Evolutionary conservation across 208 protist genomes (phyloP).

Genomic region (Trypanosomatidae sp.): DNA sequence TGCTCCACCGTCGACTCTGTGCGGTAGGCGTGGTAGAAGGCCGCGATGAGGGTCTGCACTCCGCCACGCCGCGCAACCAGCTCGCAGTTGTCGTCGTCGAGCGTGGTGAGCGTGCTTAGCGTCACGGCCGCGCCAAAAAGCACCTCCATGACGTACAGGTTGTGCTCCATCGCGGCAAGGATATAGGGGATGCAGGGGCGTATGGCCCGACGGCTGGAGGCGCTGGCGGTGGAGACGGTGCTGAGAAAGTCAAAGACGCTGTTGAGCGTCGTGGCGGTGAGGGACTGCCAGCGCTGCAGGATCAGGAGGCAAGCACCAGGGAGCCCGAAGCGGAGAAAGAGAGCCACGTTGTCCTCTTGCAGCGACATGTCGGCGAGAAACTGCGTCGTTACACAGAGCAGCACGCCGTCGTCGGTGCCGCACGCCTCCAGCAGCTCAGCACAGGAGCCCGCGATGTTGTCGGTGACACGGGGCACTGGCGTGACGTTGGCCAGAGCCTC

Average conservation of each 20-base stretch:
- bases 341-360: too few species aligned
- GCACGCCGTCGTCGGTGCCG: too few species aligned
- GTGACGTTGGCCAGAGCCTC: too few species aligned
- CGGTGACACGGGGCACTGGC: too few species aligned
- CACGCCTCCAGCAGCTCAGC: too few species aligned
- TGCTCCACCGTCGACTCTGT: too few species aligned
- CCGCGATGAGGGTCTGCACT: conserved; percentile 58
- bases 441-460: too few species aligned
- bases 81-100: conserved; percentile 59
- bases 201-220: conserved; percentile 35
- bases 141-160: conserved; percentile 49
- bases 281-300: conserved; percentile 39
- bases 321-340: conserved; percentile 52
- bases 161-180: conserved; percentile 39
- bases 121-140: conserved; percentile 57
- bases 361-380: too few species aligned
- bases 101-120: conserved; percentile 63
- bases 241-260: conserved; percentile 71
- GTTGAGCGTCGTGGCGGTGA: conserved; percentile 57
- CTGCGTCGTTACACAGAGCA: too few species aligned
- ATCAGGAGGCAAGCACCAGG: conserved; percentile 68
- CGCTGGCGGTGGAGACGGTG: conserved; percentile 60
- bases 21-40: conserved; percentile 46
- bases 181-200: conserved; percentile 75
- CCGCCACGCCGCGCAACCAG: conserved; percentile 55